Percentiles rank a stretch among this genome's conserved stretches.
Conservation (phyloP, 2,329 filamentous ascomycete genomes). For the Trichoderma breve region DNA sequence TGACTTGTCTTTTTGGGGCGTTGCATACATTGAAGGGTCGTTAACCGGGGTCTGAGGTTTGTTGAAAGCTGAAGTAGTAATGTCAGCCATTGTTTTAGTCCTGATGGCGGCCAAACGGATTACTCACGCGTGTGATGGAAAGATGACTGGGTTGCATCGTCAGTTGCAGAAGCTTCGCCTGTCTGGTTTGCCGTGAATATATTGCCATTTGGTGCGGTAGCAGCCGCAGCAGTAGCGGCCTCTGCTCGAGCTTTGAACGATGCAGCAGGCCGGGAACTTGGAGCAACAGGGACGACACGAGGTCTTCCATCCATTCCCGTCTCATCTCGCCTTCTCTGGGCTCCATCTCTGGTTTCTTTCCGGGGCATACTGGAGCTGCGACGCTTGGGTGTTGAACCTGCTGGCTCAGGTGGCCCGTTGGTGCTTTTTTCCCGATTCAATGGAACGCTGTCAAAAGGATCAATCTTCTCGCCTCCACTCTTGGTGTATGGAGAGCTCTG, state of each 20-base stretch:
- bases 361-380: constrained; percentile 34
- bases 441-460: constrained; percentile 51
- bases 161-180: background rate
- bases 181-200: background rate
- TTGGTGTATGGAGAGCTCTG: constrained; percentile 57
- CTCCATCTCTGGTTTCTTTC: constrained; percentile 24
- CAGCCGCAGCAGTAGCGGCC: background rate
- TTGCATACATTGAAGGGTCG: constrained; percentile 49
- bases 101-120: background rate
- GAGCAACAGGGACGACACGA: background rate
- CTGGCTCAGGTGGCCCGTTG: constrained; percentile 28
- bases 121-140: constrained; percentile 2
- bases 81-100: background rate
- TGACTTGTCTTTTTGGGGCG: constrained; percentile 25
- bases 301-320: background rate
- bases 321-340: background rate
- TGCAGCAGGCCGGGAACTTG: constrained; percentile 9
- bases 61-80: constrained; percentile 4
- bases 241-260: constrained; percentile 17
- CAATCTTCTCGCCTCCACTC: constrained; percentile 57
- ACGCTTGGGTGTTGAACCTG: constrained; percentile 27
- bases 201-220: background rate
- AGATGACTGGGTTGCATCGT: background rate
- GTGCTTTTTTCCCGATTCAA: constrained; percentile 48
- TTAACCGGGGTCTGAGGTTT: background rate